Percentiles rank a stretch among this genome's conserved stretches.
phyloP scores from a whole-genome alignment of 768 basidiomycete species.

The Russula sp. region DNA sequence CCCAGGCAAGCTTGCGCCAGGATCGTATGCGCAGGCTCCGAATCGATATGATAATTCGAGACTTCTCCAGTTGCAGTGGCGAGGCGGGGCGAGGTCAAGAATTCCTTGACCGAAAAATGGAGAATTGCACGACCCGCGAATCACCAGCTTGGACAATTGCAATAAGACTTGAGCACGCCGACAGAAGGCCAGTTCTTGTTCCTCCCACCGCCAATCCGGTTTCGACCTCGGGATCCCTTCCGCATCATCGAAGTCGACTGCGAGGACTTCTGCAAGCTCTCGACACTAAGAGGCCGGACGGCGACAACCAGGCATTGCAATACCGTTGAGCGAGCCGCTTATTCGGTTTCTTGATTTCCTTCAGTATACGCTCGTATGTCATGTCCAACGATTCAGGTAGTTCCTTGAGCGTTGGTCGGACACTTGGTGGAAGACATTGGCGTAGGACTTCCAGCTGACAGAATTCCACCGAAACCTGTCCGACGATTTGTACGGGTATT shows the following conservation, averaged over 20 bases:
- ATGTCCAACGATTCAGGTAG: neutral
- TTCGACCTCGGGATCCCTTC: neutral
- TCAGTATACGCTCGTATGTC: slow-evolving; percentile 1
- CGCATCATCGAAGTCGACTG: neutral
- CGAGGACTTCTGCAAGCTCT: neutral
- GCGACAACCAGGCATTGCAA: neutral
- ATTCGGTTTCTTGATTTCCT: neutral
- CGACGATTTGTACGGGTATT: neutral
- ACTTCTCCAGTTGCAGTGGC: neutral
- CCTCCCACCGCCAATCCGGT: neutral
- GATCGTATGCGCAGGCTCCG: neutral
- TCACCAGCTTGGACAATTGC: neutral
- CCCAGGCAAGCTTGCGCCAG: slow-evolving; percentile 1
- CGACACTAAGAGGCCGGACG: neutral
- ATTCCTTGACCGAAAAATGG: neutral
- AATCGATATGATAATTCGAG: neutral
- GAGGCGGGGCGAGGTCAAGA: neutral
- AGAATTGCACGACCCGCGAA: neutral
- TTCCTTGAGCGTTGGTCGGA: neutral
- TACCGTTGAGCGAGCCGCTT: neutral
- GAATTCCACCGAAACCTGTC: neutral
- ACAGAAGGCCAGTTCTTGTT: neutral
- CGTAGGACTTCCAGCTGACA: neutral
- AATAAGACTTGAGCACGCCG: neutral
- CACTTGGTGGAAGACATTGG: neutral